Conservation (phyloP, 108 stramenopile species). For the Nitzschia putrida region DNA sequence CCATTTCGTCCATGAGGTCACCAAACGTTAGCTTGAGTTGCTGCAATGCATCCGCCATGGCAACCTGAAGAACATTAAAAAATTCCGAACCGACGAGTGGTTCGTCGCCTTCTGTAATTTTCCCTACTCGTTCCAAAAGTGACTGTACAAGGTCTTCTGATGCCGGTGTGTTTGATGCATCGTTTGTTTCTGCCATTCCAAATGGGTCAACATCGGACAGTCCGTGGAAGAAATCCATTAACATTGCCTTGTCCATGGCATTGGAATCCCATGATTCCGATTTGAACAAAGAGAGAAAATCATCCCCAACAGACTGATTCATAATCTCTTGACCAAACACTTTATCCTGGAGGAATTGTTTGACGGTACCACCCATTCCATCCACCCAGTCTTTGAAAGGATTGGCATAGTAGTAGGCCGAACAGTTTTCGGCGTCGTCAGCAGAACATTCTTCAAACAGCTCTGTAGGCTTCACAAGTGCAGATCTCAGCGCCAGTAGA, state of each 20-base stretch:
- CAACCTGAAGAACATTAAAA: background rate
- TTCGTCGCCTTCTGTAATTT: slow-evolving; percentile 8
- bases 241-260: background rate
- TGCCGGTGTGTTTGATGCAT: background rate
- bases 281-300: slow-evolving; percentile 11
- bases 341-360: slow-evolving; percentile 16
- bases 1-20: slow-evolving; percentile 14
- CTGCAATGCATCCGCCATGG: slow-evolving; percentile 12
- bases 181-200: background rate
- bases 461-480: no score
- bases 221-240: background rate
- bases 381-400: slow-evolving; percentile 14
- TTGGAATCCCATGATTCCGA: background rate
- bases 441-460: no score
- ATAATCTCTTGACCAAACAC: slow-evolving; percentile 22
- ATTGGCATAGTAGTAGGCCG: background rate
- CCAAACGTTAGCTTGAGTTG: slow-evolving; percentile 27
- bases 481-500: no score
- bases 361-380: slow-evolving; percentile 9
- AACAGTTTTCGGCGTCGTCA: no score
- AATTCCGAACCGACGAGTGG: slow-evolving; percentile 14
- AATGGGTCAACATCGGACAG: background rate
- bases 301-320: background rate
- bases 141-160: background rate
- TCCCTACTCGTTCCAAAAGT: background rate